phyloP scores from a whole-genome alignment of 2,329 filamentous ascomycete genomes.

The Phaeosphaeria sp. region DNA sequence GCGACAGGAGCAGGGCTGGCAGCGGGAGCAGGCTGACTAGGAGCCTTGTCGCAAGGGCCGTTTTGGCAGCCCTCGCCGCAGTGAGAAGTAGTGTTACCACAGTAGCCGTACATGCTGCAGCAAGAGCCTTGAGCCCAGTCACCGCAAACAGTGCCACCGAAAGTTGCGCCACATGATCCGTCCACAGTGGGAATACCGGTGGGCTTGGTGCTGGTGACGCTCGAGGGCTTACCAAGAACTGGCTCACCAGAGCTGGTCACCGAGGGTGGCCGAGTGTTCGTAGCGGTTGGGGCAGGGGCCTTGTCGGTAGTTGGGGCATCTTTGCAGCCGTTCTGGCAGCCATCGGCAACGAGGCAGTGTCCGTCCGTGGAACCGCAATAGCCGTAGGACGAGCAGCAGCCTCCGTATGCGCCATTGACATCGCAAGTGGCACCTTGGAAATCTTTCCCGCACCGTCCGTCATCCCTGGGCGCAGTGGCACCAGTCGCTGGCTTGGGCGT shows the following conservation, averaged over 20 bases:
- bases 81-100: conserved; percentile 57
- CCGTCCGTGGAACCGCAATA: conserved; percentile 46
- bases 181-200: conserved; percentile 54
- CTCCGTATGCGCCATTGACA: conserved; percentile 47
- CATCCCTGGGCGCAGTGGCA: conserved; percentile 20
- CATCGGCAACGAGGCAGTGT: conserved; percentile 46
- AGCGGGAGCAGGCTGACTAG: conserved; percentile 49
- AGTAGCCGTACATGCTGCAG: conserved; percentile 66
- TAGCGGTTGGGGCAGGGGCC: conserved; percentile 12
- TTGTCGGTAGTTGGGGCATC: conserved; percentile 19
- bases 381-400: conserved; percentile 48
- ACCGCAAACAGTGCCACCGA: conserved; percentile 59
- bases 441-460: conserved; percentile 51
- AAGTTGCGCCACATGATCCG: conserved; percentile 60
- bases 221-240: conserved; percentile 44
- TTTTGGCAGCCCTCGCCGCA: conserved; percentile 64
- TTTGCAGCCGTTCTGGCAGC: conserved; percentile 51
- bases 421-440: conserved; percentile 51
- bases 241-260: conserved; percentile 45
- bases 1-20: conserved; percentile 56
- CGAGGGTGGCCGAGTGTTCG: conserved; percentile 37
- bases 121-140: conserved; percentile 61
- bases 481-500: conserved; percentile 10
- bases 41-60: conserved; percentile 56
- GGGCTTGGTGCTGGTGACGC: conserved; percentile 19